Conservation (phyloP, 192 early-diverging fungal species). For the Glomus cerebriforme region DNA sequence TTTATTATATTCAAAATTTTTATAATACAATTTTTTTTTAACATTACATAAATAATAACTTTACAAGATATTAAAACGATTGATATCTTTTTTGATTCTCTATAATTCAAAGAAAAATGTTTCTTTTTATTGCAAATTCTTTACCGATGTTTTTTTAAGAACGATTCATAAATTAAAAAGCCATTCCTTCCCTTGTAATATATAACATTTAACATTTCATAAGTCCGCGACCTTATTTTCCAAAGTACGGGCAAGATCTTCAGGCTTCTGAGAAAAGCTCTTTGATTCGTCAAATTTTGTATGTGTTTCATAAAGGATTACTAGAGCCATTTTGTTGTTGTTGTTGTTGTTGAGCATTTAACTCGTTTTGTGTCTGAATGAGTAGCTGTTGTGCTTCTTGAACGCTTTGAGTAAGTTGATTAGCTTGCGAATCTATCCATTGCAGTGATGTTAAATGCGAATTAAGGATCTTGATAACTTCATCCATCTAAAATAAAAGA, state of each 20-base stretch:
- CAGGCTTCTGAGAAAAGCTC: no score
- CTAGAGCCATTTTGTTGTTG: neutral
- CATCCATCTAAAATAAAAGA: slow-evolving; percentile 43
- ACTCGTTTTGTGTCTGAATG: neutral
- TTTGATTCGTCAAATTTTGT: no score
- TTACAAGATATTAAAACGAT: no score
- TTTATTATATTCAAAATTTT: no score
- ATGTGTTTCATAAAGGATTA: neutral
- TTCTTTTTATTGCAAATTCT: neutral
- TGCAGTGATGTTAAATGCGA: slow-evolving; percentile 87
- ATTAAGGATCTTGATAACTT: slow-evolving; percentile 91
- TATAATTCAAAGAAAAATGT: neutral
- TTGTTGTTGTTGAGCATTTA: neutral
- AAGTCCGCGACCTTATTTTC: no score
- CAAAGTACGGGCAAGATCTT: no score
- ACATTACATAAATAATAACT: no score
- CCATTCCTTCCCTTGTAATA: neutral
- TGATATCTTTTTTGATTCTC: no score
- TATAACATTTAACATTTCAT: no score
- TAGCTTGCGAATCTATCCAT: slow-evolving; percentile 84
- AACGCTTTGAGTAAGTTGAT: slow-evolving; percentile 58
- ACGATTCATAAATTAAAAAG: no score
- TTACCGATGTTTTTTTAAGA: neutral
- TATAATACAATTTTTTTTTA: no score
- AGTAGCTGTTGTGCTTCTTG: slow-evolving; percentile 39